These are phyloP conservation scores for Eragrostis nindensis DNA, from an alignment of 176 grass and related monocot genomes.

Conservation along the genomic window DNA sequence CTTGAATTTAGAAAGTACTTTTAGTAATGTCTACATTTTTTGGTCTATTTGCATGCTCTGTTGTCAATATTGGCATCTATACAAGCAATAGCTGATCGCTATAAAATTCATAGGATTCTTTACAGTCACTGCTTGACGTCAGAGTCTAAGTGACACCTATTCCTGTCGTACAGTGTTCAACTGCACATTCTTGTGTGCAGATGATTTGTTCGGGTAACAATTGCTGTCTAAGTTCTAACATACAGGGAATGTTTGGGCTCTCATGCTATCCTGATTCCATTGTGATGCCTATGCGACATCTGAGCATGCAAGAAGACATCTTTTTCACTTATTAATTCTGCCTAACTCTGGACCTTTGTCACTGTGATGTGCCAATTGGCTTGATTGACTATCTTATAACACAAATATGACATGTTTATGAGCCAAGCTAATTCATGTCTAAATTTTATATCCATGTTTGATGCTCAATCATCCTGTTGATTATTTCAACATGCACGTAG, in stretches of 20 bases:
- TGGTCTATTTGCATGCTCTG: background rate
- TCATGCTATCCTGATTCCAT: conserved; percentile 3
- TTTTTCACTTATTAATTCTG: conserved; percentile 15
- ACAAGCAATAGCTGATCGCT: background rate
- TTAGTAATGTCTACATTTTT: background rate
- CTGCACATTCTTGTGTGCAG: conserved; percentile 3
- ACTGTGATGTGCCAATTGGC: conserved; percentile 3
- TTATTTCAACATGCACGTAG: background rate
- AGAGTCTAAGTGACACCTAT: background rate
- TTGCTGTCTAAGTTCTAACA: background rate
- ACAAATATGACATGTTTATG: background rate
- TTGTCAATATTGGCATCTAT: background rate
- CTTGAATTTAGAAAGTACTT: background rate
- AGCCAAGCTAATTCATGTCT: background rate
- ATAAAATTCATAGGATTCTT: background rate
- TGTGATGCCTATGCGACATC: background rate
- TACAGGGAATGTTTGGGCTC: background rate
- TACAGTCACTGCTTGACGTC: background rate
- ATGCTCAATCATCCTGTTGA: background rate
- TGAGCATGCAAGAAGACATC: background rate
- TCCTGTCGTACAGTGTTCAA: background rate
- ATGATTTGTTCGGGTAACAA: background rate
- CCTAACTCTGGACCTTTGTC: background rate
- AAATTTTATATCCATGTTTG: background rate
- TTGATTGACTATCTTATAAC: background rate